Conservation (phyloP, 78 protist genomes). For the Bigelowiella natans region DNA sequence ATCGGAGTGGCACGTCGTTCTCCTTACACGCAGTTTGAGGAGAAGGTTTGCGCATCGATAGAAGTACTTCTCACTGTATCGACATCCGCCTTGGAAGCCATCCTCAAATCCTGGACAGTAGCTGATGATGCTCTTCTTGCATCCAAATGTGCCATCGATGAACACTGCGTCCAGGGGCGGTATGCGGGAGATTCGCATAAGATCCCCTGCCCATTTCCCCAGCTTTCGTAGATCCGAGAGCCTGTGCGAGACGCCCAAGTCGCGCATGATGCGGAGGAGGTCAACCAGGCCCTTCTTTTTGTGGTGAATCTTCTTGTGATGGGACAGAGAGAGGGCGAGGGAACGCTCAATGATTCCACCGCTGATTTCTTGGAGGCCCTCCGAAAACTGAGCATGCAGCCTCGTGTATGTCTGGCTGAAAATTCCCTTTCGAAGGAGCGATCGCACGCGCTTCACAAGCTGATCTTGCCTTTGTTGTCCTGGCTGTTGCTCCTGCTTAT, state of each 20-base stretch:
- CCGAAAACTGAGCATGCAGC: neutral
- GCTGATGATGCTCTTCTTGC: neutral
- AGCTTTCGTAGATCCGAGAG: neutral
- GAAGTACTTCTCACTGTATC: neutral
- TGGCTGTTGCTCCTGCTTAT: too few species aligned
- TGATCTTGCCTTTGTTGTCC: too few species aligned
- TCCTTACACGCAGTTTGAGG: neutral
- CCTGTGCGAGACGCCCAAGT: slow-evolving; percentile 21
- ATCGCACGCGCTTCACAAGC: neutral
- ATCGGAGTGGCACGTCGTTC: neutral
- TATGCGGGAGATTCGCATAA: neutral
- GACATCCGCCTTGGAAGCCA: neutral
- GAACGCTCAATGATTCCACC: neutral
- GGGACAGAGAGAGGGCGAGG: neutral
- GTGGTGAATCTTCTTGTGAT: neutral
- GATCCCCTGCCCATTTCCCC: neutral
- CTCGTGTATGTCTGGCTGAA: neutral
- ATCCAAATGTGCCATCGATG: neutral
- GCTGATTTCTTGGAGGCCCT: neutral
- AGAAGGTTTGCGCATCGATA: neutral
- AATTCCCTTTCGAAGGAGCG: neutral
- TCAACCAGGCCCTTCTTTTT: slow-evolving; percentile 37
- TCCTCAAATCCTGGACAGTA: neutral
- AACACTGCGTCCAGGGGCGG: neutral
- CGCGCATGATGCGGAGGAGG: slow-evolving; percentile 1